Percentiles rank a stretch among this genome's conserved stretches.
These are phyloP conservation scores for Epithele typhae DNA, from an alignment of 768 basidiomycete genomes.

Conservation along the genomic window DNA sequence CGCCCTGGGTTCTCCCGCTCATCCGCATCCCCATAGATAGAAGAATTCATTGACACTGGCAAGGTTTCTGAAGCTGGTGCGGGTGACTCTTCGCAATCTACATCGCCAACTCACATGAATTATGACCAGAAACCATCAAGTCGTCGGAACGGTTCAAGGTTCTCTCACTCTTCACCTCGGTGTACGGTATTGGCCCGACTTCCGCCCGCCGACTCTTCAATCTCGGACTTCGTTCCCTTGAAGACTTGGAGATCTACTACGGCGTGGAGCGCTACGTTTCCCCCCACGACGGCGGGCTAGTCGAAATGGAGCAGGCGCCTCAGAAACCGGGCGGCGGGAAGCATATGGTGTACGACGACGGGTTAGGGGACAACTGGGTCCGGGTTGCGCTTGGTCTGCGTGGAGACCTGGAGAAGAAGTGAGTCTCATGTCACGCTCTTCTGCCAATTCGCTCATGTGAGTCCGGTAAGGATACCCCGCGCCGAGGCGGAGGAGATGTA, in stretches of 20 bases:
- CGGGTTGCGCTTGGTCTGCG: constrained; percentile 56
- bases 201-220: constrained; percentile 65
- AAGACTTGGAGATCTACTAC: constrained; percentile 67
- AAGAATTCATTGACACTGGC: constrained; percentile 55
- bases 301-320: constrained; percentile 21
- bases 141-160: constrained; percentile 49
- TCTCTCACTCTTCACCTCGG: constrained; percentile 52
- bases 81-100: constrained; percentile 9
- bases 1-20: neutral
- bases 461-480: constrained; percentile 53
- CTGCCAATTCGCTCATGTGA: no score
- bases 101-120: neutral
- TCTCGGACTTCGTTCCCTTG: constrained; percentile 59
- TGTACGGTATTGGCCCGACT: constrained; percentile 74
- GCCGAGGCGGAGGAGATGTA: constrained; percentile 78
- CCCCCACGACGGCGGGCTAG: constrained; percentile 23
- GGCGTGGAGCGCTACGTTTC: constrained; percentile 33
- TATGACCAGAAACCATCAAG: constrained; percentile 39
- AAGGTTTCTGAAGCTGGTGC: constrained; percentile 57
- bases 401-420: constrained; percentile 51
- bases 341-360: constrained; percentile 19
- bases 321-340: constrained; percentile 7
- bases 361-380: constrained; percentile 38
- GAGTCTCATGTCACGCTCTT: constrained; percentile 9
- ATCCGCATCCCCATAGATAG: constrained; percentile 39